A percentile compares a stretch with the other conserved stretches of the same genome.
phyloP scores from a whole-genome alignment of 768 basidiomycete species.

The Naganishia vishniacii region DNA sequence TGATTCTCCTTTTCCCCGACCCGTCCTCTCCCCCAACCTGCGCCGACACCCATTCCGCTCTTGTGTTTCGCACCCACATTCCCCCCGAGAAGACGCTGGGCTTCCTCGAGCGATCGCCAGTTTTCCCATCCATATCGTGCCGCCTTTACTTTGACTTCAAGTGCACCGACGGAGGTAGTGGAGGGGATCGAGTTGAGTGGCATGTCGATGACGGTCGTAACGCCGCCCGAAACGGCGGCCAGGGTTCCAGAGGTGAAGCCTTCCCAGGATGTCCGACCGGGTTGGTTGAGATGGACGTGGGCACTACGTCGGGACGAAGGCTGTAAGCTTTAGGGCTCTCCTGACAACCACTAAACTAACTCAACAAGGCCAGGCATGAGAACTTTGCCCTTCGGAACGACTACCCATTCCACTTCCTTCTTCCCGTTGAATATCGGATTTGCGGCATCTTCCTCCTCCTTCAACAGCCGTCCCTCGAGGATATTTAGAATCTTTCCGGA shows the following conservation, averaged over 20 bases:
- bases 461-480: constrained; percentile 45
- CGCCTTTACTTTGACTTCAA: constrained; percentile 64
- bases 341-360: constrained; percentile 50
- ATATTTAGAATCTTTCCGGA: constrained; percentile 63
- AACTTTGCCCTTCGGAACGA: constrained; percentile 59
- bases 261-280: constrained; percentile 89
- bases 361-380: constrained; percentile 77
- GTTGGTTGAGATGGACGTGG: constrained; percentile 87
- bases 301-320: constrained; percentile 28
- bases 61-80: neutral
- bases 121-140: constrained; percentile 57
- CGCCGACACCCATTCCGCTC: constrained; percentile 22
- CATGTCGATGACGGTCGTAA: constrained; percentile 97
- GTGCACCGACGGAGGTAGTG: constrained; percentile 75
- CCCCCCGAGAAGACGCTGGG: constrained; percentile 4
- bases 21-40: constrained; percentile 19
- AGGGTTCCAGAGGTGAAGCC: constrained; percentile 85
- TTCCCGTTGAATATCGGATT: constrained; percentile 43
- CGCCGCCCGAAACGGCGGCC: constrained; percentile 85
- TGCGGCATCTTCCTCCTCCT: neutral
- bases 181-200: constrained; percentile 95
- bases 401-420: constrained; percentile 46
- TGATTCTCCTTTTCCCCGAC: constrained; percentile 8
- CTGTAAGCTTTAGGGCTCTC: neutral
- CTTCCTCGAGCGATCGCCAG: constrained; percentile 23